These are phyloP conservation scores for Ajuga chamaepitys DNA, from an alignment of 257 asterid genomes.

Conservation along the genomic window DNA sequence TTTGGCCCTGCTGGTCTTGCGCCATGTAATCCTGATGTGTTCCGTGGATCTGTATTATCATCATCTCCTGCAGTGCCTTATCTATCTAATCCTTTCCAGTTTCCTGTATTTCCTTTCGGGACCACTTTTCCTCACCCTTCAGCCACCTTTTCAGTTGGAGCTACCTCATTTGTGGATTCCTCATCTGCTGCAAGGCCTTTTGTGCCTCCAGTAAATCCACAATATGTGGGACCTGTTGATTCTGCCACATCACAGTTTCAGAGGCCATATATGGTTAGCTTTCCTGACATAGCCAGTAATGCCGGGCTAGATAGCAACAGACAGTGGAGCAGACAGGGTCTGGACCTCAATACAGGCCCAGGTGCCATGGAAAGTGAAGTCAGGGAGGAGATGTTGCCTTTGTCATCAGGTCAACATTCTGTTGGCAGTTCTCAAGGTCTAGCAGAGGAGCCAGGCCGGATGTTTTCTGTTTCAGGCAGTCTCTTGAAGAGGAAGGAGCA, in stretches of 20 bases:
- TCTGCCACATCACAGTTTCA: slow-evolving; percentile 54
- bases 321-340: slow-evolving; percentile 65
- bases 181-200: slow-evolving; percentile 58
- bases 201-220: slow-evolving; percentile 48
- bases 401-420: slow-evolving; percentile 51
- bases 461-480: slow-evolving; percentile 44
- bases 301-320: slow-evolving; percentile 47
- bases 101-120: slow-evolving; percentile 51
- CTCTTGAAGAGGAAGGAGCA: slow-evolving; percentile 68
- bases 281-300: slow-evolving; percentile 37
- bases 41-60: slow-evolving; percentile 78
- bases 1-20: slow-evolving; percentile 49
- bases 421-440: slow-evolving; percentile 52
- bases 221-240: slow-evolving; percentile 49
- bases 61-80: slow-evolving; percentile 67
- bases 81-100: slow-evolving; percentile 60
- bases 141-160: slow-evolving; percentile 44
- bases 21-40: slow-evolving; percentile 45
- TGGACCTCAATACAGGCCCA: slow-evolving; percentile 88
- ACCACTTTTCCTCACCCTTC: slow-evolving; percentile 54
- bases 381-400: slow-evolving; percentile 46
- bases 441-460: slow-evolving; percentile 61
- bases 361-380: slow-evolving; percentile 53
- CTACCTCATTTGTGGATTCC: slow-evolving; percentile 43
- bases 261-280: slow-evolving; percentile 55